These are phyloP conservation scores for Flaveria brownii DNA, from an alignment of 129 eudicot genomes.

Conservation along the genomic window DNA sequence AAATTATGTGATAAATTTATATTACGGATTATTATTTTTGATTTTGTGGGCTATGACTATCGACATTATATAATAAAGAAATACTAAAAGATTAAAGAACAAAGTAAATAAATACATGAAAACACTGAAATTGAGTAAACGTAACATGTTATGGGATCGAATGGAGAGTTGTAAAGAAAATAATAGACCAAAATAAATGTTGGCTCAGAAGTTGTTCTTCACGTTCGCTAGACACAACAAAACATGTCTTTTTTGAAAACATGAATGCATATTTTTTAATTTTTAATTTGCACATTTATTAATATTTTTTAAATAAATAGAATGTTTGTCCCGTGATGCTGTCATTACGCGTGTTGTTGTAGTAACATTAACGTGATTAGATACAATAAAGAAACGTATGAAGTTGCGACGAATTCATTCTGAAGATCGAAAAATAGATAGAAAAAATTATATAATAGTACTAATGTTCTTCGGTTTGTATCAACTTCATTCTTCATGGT, in stretches of 20 bases:
- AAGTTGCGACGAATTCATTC: too few species aligned
- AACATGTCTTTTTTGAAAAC: slow-evolving; percentile 1
- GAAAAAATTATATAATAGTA: too few species aligned
- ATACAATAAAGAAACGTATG: too few species aligned
- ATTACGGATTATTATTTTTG: neutral
- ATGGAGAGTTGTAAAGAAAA: neutral
- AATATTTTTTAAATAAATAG: neutral
- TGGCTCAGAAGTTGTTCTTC: slow-evolving; percentile 20
- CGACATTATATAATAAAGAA: neutral
- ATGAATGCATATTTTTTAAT: neutral
- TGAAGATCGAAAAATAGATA: too few species aligned
- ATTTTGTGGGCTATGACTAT: neutral
- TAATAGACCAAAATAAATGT: slow-evolving; percentile 10
- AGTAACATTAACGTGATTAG: too few species aligned
- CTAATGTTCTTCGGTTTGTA: too few species aligned
- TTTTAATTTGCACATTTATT: neutral
- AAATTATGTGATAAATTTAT: neutral
- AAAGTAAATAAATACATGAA: neutral
- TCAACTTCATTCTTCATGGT: too few species aligned
- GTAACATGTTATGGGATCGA: slow-evolving; percentile 6
- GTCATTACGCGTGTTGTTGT: too few species aligned
- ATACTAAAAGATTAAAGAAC: neutral
- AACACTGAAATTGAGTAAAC: slow-evolving; percentile 5
- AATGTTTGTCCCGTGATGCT: neutral
- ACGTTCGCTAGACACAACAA: slow-evolving; percentile 2